Percentiles rank a stretch among this genome's conserved stretches.
These are phyloP conservation scores for Rhododendron henanense DNA, from an alignment of 148 eudicot genomes.

Conservation along the genomic window DNA sequence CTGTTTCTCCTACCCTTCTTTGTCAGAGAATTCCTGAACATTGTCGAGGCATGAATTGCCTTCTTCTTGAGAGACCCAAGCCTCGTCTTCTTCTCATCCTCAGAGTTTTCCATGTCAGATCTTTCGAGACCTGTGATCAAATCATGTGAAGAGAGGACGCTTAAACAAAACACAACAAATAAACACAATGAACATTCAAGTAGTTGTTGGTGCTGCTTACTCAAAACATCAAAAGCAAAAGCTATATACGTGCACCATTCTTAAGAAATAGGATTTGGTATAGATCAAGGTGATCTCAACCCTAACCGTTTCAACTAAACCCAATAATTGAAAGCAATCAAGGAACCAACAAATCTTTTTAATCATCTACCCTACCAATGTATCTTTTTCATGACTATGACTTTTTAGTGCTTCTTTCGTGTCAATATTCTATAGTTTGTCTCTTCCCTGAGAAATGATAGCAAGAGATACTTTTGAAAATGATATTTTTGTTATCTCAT, in stretches of 20 bases:
- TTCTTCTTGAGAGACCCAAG: slow-evolving; percentile 59
- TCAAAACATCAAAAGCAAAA: not conserved
- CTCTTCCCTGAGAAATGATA: not conserved
- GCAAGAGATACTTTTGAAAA: not conserved
- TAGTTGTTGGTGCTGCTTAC: not conserved
- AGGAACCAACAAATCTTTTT: not conserved
- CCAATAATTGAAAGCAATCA: not conserved
- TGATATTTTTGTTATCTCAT: not conserved
- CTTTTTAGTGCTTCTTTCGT: not conserved
- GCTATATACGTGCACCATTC: not conserved
- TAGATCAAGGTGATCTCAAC: not conserved
- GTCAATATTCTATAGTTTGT: not conserved
- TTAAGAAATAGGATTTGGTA: not conserved
- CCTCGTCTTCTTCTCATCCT: slow-evolving; percentile 71
- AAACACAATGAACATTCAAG: not conserved
- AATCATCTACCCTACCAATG: not conserved
- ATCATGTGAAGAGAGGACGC: not conserved
- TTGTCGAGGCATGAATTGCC: slow-evolving; percentile 66
- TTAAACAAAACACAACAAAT: not conserved
- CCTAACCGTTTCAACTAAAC: not conserved
- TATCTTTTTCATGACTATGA: not conserved
- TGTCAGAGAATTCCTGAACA: slow-evolving; percentile 58
- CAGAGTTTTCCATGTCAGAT: slow-evolving; percentile 39
- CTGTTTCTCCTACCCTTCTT: slow-evolving; percentile 64
- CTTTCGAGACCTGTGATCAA: slow-evolving; percentile 45